phyloP scores from a whole-genome alignment of 345 rosid genomes.

The Bruguiera parviflora region DNA sequence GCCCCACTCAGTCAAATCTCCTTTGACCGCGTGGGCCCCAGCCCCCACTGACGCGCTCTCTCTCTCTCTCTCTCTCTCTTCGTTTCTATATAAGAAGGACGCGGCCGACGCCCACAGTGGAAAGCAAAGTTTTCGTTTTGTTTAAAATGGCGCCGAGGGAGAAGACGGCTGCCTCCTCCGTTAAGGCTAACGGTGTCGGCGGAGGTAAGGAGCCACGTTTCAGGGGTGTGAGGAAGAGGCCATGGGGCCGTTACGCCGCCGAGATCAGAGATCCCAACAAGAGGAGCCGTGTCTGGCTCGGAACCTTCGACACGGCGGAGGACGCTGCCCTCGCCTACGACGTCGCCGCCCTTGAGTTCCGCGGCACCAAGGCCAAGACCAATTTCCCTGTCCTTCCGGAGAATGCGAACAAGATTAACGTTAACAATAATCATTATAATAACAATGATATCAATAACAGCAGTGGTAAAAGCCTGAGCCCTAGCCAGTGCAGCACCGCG shows the following conservation, averaged over 20 bases:
- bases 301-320: slow-evolving; percentile 75
- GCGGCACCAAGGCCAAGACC: slow-evolving; percentile 83
- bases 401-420: slow-evolving; percentile 7
- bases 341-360: slow-evolving; percentile 56
- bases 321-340: slow-evolving; percentile 84
- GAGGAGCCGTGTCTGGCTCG: slow-evolving; percentile 79
- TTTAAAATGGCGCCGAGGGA: slow-evolving; percentile 48
- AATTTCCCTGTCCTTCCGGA: slow-evolving; percentile 42
- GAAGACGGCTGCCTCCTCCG: slow-evolving; percentile 24
- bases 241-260: slow-evolving; percentile 85
- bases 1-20: neutral
- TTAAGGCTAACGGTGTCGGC: slow-evolving; percentile 25
- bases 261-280: slow-evolving; percentile 83
- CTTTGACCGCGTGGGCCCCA: neutral
- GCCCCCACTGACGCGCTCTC: neutral
- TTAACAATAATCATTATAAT: neutral
- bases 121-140: neutral
- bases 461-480: slow-evolving; percentile 33
- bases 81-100: neutral
- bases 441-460: neutral
- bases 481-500: slow-evolving; percentile 63
- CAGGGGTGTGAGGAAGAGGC: slow-evolving; percentile 88
- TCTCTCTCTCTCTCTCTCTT: neutral
- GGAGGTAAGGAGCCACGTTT: slow-evolving; percentile 44
- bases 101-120: neutral